Conservation (phyloP, 164 flowering plant genomes). For the Pachysandra terminalis region DNA sequence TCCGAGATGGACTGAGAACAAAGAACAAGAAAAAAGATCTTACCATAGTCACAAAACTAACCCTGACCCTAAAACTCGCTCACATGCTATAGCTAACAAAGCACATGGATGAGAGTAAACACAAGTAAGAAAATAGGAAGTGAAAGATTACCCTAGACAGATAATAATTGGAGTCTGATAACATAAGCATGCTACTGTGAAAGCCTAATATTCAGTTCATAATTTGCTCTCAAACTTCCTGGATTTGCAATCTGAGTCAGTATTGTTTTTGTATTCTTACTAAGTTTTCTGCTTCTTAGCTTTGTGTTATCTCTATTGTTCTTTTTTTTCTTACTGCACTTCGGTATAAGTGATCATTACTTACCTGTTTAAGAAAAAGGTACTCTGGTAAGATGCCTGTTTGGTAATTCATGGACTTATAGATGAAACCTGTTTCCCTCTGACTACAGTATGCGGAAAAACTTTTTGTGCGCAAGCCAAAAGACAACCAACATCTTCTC, state of each 20-base stretch:
- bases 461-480: constrained; percentile 52
- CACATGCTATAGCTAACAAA: no score
- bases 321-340: neutral
- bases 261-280: neutral
- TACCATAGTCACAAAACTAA: no score
- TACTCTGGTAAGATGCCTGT: neutral
- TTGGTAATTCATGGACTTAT: constrained; percentile 2
- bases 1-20: no score
- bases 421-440: constrained; percentile 12
- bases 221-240: neutral
- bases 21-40: no score
- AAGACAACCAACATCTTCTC: constrained; percentile 33
- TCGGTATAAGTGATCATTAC: neutral
- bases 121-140: neutral
- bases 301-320: neutral
- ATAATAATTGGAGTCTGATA: no score
- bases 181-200: neutral
- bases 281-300: neutral
- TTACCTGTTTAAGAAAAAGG: neutral
- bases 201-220: no score
- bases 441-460: constrained; percentile 73
- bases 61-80: no score
- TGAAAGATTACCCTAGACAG: neutral
- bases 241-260: neutral
- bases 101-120: neutral